phyloP scores from a whole-genome alignment of 768 basidiomycete species.

The Trametes maxima region DNA sequence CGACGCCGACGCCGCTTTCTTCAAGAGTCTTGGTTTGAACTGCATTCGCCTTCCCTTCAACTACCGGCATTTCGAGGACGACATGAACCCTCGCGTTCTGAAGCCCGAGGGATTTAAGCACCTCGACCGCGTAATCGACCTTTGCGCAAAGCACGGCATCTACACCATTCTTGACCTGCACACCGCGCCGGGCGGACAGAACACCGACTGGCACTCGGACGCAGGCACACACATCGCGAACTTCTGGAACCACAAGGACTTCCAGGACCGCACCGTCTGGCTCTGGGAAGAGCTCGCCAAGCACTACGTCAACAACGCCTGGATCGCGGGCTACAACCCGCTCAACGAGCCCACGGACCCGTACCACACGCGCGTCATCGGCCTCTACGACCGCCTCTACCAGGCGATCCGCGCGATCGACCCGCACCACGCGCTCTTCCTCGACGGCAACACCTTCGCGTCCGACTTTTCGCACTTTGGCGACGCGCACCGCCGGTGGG shows the following conservation, averaged over 20 bases:
- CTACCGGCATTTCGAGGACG: constrained; percentile 77
- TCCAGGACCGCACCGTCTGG: constrained; percentile 76
- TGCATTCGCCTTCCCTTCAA: constrained; percentile 78
- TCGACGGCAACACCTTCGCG: constrained; percentile 86
- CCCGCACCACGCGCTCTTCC: constrained; percentile 70
- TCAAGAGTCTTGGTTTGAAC: constrained; percentile 78
- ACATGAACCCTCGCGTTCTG: constrained; percentile 77
- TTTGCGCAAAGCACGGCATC: constrained; percentile 75
- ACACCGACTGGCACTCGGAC: constrained; percentile 82
- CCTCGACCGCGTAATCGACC: constrained; percentile 77
- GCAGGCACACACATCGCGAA: constrained; percentile 67
- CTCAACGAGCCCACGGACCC: constrained; percentile 84
- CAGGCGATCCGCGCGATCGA: constrained; percentile 72
- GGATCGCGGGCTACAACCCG: constrained; percentile 88
- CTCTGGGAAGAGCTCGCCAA: constrained; percentile 75
- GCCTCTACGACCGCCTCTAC: constrained; percentile 70
- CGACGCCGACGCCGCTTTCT: constrained; percentile 74
- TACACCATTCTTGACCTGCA: constrained; percentile 84
- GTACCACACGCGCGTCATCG: constrained; percentile 61
- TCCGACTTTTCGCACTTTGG: constrained; percentile 76
- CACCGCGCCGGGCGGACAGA: constrained; percentile 71
- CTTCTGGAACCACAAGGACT: constrained; percentile 83
- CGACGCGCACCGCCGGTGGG: constrained; percentile 61
- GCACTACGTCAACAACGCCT: constrained; percentile 54
- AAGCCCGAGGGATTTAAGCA: constrained; percentile 78